phyloP scores from a whole-genome alignment of 2,329 filamentous ascomycete species.

The Trichocomaceae sp. region DNA sequence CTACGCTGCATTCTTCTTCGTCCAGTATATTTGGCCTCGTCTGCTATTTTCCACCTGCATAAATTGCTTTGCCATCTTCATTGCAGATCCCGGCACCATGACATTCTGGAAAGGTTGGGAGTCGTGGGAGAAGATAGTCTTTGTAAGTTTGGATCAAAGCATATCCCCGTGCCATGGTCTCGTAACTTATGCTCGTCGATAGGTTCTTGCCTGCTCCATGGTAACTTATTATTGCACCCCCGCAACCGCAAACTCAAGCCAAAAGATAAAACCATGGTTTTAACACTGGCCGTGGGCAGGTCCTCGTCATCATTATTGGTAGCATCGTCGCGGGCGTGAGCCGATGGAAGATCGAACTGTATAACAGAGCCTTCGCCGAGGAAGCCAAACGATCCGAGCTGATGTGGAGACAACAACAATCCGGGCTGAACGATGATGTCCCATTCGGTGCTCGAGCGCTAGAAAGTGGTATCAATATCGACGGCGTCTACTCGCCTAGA shows the following conservation, averaged over 20 bases:
- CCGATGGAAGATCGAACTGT: slow-evolving; percentile 54
- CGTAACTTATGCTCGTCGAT: neutral
- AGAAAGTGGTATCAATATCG: slow-evolving; percentile 73
- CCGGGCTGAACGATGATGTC: slow-evolving; percentile 56
- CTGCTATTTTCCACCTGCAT: neutral
- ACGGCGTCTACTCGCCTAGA: slow-evolving; percentile 72
- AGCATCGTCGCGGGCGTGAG: slow-evolving; percentile 55
- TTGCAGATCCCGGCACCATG: slow-evolving; percentile 19
- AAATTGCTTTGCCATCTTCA: neutral
- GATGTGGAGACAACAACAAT: slow-evolving; percentile 51
- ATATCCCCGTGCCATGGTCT: no score
- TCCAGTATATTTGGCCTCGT: neutral
- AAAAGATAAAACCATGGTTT: slow-evolving; percentile 12
- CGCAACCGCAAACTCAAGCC: no score
- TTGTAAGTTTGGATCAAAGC: slow-evolving; percentile 55
- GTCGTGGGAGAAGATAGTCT: slow-evolving; percentile 84
- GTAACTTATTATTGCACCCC: slow-evolving; percentile 33
- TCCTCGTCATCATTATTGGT: slow-evolving; percentile 61
- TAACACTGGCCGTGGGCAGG: slow-evolving; percentile 31
- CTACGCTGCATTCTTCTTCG: neutral
- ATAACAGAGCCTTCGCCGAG: slow-evolving; percentile 61
- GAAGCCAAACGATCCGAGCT: slow-evolving; percentile 46
- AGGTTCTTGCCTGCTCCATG: slow-evolving; percentile 70
- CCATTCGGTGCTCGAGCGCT: slow-evolving; percentile 84
- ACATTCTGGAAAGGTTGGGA: slow-evolving; percentile 64